These are phyloP conservation scores for Metschnikowia rubicola DNA, from an alignment of 805 yeast genomes.

Conservation along the genomic window DNA sequence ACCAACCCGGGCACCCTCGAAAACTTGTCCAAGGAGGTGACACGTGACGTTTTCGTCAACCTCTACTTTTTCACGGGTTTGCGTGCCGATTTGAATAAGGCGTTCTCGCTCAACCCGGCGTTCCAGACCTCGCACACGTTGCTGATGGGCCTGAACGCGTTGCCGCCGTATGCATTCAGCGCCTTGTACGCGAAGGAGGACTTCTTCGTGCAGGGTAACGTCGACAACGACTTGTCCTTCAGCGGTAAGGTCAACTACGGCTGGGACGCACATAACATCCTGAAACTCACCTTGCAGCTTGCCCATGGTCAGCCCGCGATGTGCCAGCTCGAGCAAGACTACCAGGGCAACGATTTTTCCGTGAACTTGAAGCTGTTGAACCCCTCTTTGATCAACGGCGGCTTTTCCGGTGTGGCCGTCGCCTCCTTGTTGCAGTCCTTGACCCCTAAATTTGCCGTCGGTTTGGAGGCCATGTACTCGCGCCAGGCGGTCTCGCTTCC, in stretches of 20 bases:
- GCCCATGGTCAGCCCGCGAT: constrained; percentile 87
- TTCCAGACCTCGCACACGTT: constrained; percentile 96
- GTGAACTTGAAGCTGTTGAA: constrained; percentile 87
- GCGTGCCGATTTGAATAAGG: constrained; percentile 93
- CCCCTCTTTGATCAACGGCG: constrained; percentile 74
- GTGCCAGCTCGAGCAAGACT: constrained; percentile 95
- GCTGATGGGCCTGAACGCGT: constrained; percentile 76
- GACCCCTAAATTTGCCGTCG: constrained; percentile 78
- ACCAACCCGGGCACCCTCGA: constrained; percentile 93
- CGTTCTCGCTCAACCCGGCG: constrained; percentile 85
- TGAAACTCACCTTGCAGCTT: constrained; percentile 85
- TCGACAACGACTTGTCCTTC: constrained; percentile 82
- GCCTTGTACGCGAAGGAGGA: constrained; percentile 86
- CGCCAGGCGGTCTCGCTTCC: constrained; percentile 63
- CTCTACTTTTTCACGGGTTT: constrained; percentile 92
- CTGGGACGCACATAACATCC: constrained; percentile 74
- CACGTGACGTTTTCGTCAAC: constrained; percentile 86
- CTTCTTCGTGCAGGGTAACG: constrained; percentile 83
- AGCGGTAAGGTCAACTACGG: constrained; percentile 89
- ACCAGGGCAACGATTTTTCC: constrained; percentile 84
- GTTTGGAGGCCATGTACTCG: constrained; percentile 89
- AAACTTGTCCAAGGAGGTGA: constrained; percentile 87
- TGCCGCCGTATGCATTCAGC: constrained; percentile 88
- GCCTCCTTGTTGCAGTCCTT: constrained; percentile 88
- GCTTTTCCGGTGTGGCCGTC: constrained; percentile 86